A percentile compares a stretch with the other conserved stretches of the same genome.
Conservation (phyloP, 1,139 yeast genomes). For the Suhomyces choctaworum region DNA sequence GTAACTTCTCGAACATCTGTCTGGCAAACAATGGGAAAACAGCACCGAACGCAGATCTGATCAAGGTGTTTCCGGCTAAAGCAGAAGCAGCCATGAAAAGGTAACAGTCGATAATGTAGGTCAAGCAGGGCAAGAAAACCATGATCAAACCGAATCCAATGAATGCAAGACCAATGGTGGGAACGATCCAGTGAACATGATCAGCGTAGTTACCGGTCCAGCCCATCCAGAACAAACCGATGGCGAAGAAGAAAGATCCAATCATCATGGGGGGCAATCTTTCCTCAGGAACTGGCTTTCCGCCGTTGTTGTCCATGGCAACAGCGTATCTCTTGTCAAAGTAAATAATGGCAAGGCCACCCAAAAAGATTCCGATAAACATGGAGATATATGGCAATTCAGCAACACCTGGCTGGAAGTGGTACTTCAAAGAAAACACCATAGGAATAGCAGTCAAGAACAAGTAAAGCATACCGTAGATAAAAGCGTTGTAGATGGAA, state of each 20-base stretch:
- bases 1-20: constrained; percentile 73
- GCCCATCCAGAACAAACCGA: constrained; percentile 80
- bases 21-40: constrained; percentile 53
- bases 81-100: constrained; percentile 85
- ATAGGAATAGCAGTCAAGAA: constrained; percentile 79
- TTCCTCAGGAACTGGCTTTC: constrained; percentile 73
- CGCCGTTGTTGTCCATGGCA: constrained; percentile 48
- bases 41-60: constrained; percentile 62
- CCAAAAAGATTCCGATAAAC: constrained; percentile 59
- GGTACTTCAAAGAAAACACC: constrained; percentile 63
- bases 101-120: constrained; percentile 80
- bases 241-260: constrained; percentile 68
- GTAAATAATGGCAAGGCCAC: constrained; percentile 45
- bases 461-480: constrained; percentile 79
- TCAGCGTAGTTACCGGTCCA: constrained; percentile 80
- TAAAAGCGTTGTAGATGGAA: constrained; percentile 76
- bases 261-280: constrained; percentile 74
- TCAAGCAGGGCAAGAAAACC: constrained; percentile 75
- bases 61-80: constrained; percentile 80
- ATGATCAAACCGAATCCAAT: constrained; percentile 75
- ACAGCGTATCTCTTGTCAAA: constrained; percentile 30
- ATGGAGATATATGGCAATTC: constrained; percentile 65
- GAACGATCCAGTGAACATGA: constrained; percentile 80
- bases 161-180: constrained; percentile 69
- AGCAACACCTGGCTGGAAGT: constrained; percentile 52